Evolutionary conservation across 352 stramenopile genomes (phyloP).

Genomic region (Phytophthora citricola): DNA sequence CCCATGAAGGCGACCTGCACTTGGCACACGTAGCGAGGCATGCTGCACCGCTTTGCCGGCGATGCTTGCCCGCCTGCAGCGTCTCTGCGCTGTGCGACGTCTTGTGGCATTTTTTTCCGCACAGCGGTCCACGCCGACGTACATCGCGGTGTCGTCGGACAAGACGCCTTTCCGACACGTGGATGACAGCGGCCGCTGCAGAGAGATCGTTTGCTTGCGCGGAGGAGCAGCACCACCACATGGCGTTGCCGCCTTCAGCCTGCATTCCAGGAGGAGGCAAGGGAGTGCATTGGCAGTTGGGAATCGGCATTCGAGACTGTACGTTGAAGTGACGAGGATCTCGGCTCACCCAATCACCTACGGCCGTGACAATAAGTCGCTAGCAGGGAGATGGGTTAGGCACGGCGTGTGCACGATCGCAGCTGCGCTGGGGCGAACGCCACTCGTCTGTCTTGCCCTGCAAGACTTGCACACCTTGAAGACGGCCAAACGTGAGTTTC

Average conservation of each 20-base stretch:
- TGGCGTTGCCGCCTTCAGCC: neutral
- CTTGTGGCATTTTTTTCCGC: constrained; percentile 16
- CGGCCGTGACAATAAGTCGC: constrained; percentile 15
- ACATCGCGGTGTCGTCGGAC: constrained; percentile 9
- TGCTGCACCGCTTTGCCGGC: too few species aligned
- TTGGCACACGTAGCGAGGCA: too few species aligned
- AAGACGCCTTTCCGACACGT: constrained; percentile 11
- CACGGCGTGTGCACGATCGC: constrained; percentile 4
- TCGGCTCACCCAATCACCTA: constrained; percentile 12
- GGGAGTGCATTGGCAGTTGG: neutral
- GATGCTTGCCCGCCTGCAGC: neutral
- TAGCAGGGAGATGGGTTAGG: neutral
- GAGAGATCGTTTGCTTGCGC: constrained; percentile 4
- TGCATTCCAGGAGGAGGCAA: neutral
- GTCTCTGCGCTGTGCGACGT: neutral
- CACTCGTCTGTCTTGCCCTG: neutral
- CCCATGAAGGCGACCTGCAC: too few species aligned
- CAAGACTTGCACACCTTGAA: too few species aligned
- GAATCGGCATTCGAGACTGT: neutral
- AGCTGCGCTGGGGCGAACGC: constrained; percentile 1
- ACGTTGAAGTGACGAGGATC: constrained; percentile 12
- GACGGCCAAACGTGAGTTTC: neutral
- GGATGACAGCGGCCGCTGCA: constrained; percentile 4
- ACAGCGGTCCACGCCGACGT: constrained; percentile 12
- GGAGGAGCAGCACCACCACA: neutral